Conservation (phyloP, 768 basidiomycete species). For the Pisolithus tinctorius region DNA sequence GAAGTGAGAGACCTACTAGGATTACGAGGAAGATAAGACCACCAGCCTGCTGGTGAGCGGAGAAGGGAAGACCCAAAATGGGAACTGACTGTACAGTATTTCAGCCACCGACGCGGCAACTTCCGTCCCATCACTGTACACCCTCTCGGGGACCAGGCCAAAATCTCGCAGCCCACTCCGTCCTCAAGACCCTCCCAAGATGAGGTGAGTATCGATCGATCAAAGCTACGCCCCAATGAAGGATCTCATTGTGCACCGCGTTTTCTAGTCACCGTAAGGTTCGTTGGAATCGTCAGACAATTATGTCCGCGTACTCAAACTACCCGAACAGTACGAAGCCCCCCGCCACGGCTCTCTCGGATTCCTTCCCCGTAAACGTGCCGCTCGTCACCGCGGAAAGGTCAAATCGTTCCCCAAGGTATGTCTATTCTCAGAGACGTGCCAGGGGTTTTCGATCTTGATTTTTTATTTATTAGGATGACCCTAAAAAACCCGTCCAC, state of each 20-base stretch:
- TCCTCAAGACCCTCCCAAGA: slow-evolving; percentile 35
- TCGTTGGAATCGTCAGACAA: slow-evolving; percentile 19
- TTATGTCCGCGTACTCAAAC: slow-evolving; percentile 11
- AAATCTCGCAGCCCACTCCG: slow-evolving; percentile 3
- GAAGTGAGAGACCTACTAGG: neutral
- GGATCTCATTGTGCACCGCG: slow-evolving; percentile 12
- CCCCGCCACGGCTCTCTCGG: slow-evolving; percentile 98
- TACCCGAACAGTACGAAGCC: slow-evolving; percentile 76
- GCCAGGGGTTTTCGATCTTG: slow-evolving; percentile 2
- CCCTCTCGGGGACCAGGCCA: neutral
- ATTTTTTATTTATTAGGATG: slow-evolving; percentile 57
- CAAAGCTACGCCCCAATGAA: neutral
- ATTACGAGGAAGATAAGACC: neutral
- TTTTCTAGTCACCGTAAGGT: slow-evolving; percentile 81
- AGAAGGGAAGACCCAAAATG: slow-evolving; percentile 1
- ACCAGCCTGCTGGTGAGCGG: too few species aligned
- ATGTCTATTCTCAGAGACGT: slow-evolving; percentile 18
- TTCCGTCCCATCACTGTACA: slow-evolving; percentile 9
- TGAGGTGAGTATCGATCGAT: slow-evolving; percentile 43
- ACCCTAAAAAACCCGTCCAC: slow-evolving; percentile 98
- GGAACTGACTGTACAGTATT: slow-evolving; percentile 22
- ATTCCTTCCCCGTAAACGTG: slow-evolving; percentile 93
- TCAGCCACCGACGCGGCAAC: slow-evolving; percentile 26
- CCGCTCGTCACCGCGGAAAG: slow-evolving; percentile 96
- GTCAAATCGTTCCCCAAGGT: slow-evolving; percentile 99